Percentiles rank a stretch among this genome's conserved stretches.
These are phyloP conservation scores for Salix udensis DNA, from an alignment of 345 rosid genomes.

Conservation along the genomic window DNA sequence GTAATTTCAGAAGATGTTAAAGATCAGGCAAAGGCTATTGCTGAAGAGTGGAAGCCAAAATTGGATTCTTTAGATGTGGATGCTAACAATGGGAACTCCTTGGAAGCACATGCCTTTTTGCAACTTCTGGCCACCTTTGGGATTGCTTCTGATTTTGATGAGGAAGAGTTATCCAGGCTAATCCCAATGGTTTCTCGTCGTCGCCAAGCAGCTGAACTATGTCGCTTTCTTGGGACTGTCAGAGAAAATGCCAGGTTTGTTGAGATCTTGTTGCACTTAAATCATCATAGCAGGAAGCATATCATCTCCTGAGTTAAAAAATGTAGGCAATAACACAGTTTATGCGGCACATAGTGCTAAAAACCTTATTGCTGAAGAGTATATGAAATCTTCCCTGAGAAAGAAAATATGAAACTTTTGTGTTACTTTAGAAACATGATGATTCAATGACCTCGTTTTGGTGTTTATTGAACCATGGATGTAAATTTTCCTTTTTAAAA, in stretches of 20 bases:
- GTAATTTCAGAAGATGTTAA: slow-evolving; percentile 64
- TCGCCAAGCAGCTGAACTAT: slow-evolving; percentile 91
- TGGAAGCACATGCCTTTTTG: slow-evolving; percentile 99
- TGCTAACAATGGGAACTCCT: slow-evolving; percentile 88
- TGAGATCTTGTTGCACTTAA: not conserved
- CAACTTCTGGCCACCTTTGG: slow-evolving; percentile 88
- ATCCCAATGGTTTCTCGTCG: slow-evolving; percentile 99
- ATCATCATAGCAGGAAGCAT: not conserved
- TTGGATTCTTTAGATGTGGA: slow-evolving; percentile 74
- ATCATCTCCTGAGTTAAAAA: not conserved
- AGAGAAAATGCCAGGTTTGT: slow-evolving; percentile 91
- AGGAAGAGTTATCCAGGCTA: slow-evolving; percentile 62
- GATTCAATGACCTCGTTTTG: not conserved
- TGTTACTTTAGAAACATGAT: not conserved
- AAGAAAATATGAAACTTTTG: not conserved
- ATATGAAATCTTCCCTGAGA: not conserved
- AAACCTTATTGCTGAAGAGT: not conserved
- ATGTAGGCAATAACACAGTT: not conserved
- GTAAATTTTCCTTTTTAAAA: not conserved
- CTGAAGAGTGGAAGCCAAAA: slow-evolving; percentile 86
- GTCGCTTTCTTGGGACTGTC: slow-evolving; percentile 85
- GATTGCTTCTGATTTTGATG: slow-evolving; percentile 75
- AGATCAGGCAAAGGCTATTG: slow-evolving; percentile 70
- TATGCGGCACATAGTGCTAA: not conserved
- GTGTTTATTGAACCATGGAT: not conserved